A percentile compares a stretch with the other conserved stretches of the same genome.
Conservation (phyloP, 805 yeast species). For the Candida germanica region DNA sequence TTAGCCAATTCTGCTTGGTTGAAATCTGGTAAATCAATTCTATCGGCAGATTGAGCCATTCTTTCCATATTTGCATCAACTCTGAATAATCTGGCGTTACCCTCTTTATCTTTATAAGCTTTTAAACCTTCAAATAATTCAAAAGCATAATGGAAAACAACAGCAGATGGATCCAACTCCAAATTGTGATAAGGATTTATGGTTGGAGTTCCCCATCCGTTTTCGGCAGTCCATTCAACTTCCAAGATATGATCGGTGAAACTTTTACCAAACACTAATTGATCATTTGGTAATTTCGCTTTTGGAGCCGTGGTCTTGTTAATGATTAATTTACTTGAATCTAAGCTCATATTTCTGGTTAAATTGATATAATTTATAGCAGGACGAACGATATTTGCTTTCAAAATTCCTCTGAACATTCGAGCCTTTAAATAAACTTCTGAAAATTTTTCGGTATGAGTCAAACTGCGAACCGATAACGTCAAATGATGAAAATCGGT, state of each 20-base stretch:
- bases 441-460: conserved; percentile 2
- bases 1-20: conserved; percentile 75
- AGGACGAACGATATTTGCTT: not conserved
- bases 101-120: conserved; percentile 70
- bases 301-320: conserved; percentile 37
- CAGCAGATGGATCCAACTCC: conserved; percentile 78
- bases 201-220: conserved; percentile 88
- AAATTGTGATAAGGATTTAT: conserved; percentile 82
- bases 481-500: too few species aligned
- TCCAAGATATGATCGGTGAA: conserved; percentile 91
- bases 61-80: conserved; percentile 89
- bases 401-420: conserved; percentile 1
- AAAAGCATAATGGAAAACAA: conserved; percentile 92
- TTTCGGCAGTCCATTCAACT: conserved; percentile 71
- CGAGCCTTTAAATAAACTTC: not conserved
- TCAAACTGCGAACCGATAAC: conserved; percentile 1
- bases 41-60: conserved; percentile 82
- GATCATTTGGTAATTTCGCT: conserved; percentile 34
- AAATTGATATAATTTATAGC: not conserved
- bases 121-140: conserved; percentile 95
- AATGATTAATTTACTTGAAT: conserved; percentile 36
- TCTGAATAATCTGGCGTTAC: conserved; percentile 78
- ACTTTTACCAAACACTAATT: conserved; percentile 41
- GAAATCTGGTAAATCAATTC: conserved; percentile 87
- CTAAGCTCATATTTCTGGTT: conserved; percentile 21